phyloP scores from a whole-genome alignment of 2,329 filamentous ascomycete species.

The Pseudovirgaria hyperparasitica region DNA sequence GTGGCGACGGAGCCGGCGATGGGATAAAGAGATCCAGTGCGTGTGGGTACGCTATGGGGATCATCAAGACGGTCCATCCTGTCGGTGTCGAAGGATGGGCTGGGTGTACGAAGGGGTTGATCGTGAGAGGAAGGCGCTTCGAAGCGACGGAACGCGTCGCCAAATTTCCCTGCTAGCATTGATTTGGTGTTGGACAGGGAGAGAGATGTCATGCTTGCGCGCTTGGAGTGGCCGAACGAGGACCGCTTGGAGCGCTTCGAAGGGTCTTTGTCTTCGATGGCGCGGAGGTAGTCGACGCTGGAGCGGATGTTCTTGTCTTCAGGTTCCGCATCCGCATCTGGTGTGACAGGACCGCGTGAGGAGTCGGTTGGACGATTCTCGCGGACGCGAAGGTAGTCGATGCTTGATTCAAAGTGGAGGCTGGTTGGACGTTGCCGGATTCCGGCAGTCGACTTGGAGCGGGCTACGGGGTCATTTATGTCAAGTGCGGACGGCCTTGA shows the following conservation, averaged over 20 bases:
- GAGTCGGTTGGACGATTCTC: too few species aligned
- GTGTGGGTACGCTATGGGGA: slow-evolving; percentile 5
- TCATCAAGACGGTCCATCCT: too few species aligned
- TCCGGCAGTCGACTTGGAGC: slow-evolving; percentile 53
- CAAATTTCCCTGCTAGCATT: slow-evolving; percentile 77
- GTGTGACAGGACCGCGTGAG: slow-evolving; percentile 26
- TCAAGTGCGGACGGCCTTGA: slow-evolving; percentile 53
- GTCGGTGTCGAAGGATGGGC: slow-evolving; percentile 2
- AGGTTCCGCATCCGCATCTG: slow-evolving; percentile 28
- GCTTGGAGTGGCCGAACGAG: slow-evolving; percentile 60
- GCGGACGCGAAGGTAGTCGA: slow-evolving; percentile 70
- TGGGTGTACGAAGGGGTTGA: slow-evolving; percentile 15
- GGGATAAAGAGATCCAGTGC: slow-evolving; percentile 36
- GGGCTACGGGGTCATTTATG: slow-evolving; percentile 41
- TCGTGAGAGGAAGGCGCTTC: slow-evolving; percentile 43
- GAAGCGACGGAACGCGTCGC: slow-evolving; percentile 86
- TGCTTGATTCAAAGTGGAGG: slow-evolving; percentile 68
- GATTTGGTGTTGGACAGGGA: slow-evolving; percentile 65
- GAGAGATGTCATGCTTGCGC: slow-evolving; percentile 56
- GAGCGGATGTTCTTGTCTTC: slow-evolving; percentile 60
- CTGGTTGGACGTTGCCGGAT: slow-evolving; percentile 62
- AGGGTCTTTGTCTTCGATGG: slow-evolving; percentile 51
- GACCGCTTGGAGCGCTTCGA: slow-evolving; percentile 44
- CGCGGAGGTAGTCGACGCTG: slow-evolving; percentile 71
- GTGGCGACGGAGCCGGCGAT: slow-evolving; percentile 67